These are phyloP conservation scores for Phaseolus coccineus DNA, from an alignment of 331 rosid genomes.

Conservation along the genomic window DNA sequence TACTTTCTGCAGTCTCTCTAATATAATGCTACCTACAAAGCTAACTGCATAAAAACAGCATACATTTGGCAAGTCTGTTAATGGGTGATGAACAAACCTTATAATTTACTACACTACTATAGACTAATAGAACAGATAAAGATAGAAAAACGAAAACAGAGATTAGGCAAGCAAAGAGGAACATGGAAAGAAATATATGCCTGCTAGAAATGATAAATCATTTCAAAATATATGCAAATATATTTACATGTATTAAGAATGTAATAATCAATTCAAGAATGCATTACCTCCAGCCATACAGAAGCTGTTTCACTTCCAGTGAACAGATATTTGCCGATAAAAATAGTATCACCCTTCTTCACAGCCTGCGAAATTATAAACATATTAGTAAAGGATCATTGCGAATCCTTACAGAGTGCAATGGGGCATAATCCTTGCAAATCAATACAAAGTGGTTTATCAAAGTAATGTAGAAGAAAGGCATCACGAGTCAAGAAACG, in stretches of 20 bases:
- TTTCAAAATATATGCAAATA: not conserved
- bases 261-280: constrained; percentile 16
- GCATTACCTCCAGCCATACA: constrained; percentile 92
- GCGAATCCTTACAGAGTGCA: not conserved
- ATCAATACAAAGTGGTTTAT: not conserved
- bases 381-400: constrained; percentile 13
- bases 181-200: not conserved
- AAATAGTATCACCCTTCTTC: constrained; percentile 92
- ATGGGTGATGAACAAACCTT: not conserved
- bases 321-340: constrained; percentile 87
- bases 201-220: not conserved
- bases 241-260: constrained; percentile 3
- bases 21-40: constrained; percentile 10
- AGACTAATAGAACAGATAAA: not conserved
- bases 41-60: not conserved
- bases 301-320: constrained; percentile 99
- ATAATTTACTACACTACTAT: not conserved
- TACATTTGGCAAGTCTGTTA: constrained; percentile 7
- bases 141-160: not conserved
- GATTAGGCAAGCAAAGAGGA: not conserved
- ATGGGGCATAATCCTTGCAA: not conserved
- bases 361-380: constrained; percentile 66
- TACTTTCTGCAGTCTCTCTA: constrained; percentile 13
- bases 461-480: not conserved
- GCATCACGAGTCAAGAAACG: not conserved